Evolutionary conservation across 345 rosid species (phyloP), one percentile per base, ranked within the genome.

Genomic region (Leavenworthia alabamica): DNA sequence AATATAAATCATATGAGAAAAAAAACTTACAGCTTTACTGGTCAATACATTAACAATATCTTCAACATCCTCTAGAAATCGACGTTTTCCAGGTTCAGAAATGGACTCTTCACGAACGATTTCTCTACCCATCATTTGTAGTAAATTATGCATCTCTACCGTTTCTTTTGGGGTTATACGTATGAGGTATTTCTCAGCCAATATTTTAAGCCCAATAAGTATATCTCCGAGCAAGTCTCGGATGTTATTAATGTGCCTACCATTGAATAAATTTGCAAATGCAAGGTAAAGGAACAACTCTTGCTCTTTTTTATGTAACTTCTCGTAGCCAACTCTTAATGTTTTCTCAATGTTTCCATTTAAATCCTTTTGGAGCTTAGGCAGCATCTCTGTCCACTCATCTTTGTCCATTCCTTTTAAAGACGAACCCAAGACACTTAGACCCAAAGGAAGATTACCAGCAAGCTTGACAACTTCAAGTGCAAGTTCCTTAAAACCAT

Each of bases 71-170:
- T 40, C 62, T 10, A 75, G 14, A 10, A 63, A 42, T 11, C 70
- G 63, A 0, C 66, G 61, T 33, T 45, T 28, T 8, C 55, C 60
- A 45, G 68, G 68, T 2, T 53, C 11, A 9, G 1, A 0, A 9
- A 5, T 32, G 14, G 58, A 53, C 17, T 70, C 62, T 41, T 4
- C 15, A 2, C 46, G 69, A 23, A 71, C 45, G 44, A 71, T 46
- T 16, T 49, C 50, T 52, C 49, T 4, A n/a, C 76, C 73, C 73
- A 75, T 35, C 27, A 60, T 68, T 14, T 61, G 64, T 8, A 70
- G 56, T 36, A 66, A 46, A 51, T 60, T 64, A 48, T 77, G 75
- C 66, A n/a, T n/a, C n/a, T 73, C 62, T 0, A 16, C 48, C 66
- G 68, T 0, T 0, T 28, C 8, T 3, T 28, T 0, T 28, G n/a